phyloP scores from a whole-genome alignment of 345 rosid genomes.

The Erysimum cheiranthoides region DNA sequence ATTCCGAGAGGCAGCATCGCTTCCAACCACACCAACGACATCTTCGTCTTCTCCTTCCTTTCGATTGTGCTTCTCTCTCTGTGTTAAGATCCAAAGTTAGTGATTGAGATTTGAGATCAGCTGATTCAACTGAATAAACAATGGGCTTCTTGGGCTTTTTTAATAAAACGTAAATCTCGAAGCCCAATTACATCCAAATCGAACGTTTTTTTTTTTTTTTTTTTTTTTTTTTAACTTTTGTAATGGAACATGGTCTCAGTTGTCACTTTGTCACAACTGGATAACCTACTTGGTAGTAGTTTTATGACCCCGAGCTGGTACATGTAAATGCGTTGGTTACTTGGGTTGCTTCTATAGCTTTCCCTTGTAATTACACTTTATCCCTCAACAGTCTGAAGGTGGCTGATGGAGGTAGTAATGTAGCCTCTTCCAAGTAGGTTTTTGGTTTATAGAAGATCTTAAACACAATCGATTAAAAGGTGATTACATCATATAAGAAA shows the following conservation, averaged over 20 bases:
- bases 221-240: neutral
- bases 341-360: neutral
- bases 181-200: slow-evolving; percentile 20
- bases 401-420: neutral
- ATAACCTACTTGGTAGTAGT: neutral
- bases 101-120: slow-evolving; percentile 1
- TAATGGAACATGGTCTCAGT: slow-evolving; percentile 17
- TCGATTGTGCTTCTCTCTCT: slow-evolving; percentile 22
- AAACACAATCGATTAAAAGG: neutral
- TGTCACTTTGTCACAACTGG: slow-evolving; percentile 1
- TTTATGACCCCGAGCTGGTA: neutral
- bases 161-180: neutral
- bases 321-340: slow-evolving; percentile 1
- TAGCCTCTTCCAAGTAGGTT: neutral
- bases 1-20: slow-evolving; percentile 88
- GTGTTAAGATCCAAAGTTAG: slow-evolving; percentile 16
- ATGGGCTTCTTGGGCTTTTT: slow-evolving; percentile 20
- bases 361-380: neutral
- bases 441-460: neutral
- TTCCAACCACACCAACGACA: slow-evolving; percentile 81
- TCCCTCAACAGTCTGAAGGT: neutral
- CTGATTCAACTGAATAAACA: neutral
- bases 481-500: neutral
- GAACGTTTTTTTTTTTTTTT: too few relatives aligned
- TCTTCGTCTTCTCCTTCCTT: slow-evolving; percentile 29